phyloP scores from a whole-genome alignment of 1,284 basidiomycete genomes.

The Cryptococcus floricola region DNA sequence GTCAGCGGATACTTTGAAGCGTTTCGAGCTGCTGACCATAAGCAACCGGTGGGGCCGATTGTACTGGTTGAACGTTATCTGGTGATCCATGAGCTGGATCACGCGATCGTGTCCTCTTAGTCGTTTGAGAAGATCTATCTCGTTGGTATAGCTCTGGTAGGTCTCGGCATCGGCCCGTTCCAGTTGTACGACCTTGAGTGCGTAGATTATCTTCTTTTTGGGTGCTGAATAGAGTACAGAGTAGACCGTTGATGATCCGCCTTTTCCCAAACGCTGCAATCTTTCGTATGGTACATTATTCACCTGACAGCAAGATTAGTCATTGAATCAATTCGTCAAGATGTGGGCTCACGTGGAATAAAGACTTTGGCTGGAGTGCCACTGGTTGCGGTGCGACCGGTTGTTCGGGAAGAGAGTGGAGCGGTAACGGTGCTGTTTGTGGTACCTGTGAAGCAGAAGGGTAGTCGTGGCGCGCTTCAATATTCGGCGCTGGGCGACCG shows the following conservation, averaged over 20 bases:
- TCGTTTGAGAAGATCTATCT: constrained; percentile 80
- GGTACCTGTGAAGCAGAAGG: too few relatives aligned
- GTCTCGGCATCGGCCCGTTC: constrained; percentile 81
- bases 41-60: constrained; percentile 65
- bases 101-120: constrained; percentile 83
- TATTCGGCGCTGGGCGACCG: too few relatives aligned
- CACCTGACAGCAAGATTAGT: constrained; percentile 51
- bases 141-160: constrained; percentile 87
- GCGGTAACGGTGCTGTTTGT: too few relatives aligned
- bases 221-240: constrained; percentile 65
- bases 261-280: constrained; percentile 81
- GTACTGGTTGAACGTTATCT: constrained; percentile 59
- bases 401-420: constrained; percentile 1
- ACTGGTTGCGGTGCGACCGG: constrained; percentile 4
- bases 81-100: constrained; percentile 81
- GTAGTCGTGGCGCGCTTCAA: too few relatives aligned
- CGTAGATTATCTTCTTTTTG: constrained; percentile 67
- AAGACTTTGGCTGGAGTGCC: constrained; percentile 14
- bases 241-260: constrained; percentile 89
- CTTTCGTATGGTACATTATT: constrained; percentile 78
- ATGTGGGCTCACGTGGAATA: constrained; percentile 23
- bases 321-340: neutral
- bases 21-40: constrained; percentile 53
- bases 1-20: constrained; percentile 7
- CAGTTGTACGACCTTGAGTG: constrained; percentile 80